phyloP scores from a whole-genome alignment of 2,329 filamentous ascomycete genomes.

The Xylaria sp. region DNA sequence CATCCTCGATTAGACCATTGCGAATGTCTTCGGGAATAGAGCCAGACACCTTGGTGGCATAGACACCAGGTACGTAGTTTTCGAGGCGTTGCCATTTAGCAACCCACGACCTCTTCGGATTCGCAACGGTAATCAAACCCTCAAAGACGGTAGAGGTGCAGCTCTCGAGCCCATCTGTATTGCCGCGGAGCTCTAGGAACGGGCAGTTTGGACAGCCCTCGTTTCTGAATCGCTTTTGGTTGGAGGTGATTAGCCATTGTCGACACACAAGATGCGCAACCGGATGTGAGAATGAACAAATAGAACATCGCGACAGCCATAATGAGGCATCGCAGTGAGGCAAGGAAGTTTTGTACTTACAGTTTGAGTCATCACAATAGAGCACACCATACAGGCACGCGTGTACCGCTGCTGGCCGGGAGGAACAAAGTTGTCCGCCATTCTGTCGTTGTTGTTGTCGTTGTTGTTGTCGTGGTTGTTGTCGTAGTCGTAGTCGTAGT shows the following conservation, averaged over 20 bases:
- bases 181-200: slow-evolving; percentile 83
- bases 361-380: slow-evolving; percentile 84
- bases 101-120: slow-evolving; percentile 90
- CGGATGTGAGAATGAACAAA: neutral
- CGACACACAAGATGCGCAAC: neutral
- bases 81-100: slow-evolving; percentile 96
- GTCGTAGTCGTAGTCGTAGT: too few species aligned
- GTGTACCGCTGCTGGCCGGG: slow-evolving; percentile 83
- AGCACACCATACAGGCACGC: slow-evolving; percentile 99
- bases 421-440: slow-evolving; percentile 72
- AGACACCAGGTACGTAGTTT: slow-evolving; percentile 86
- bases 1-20: slow-evolving; percentile 69
- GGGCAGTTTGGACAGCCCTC: slow-evolving; percentile 97
- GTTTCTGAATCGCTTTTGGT: slow-evolving; percentile 78
- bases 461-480: too few species aligned
- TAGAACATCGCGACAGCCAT: neutral
- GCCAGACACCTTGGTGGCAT: slow-evolving; percentile 94
- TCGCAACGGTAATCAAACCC: slow-evolving; percentile 84
- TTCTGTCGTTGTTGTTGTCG: slow-evolving; percentile 37
- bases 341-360: slow-evolving; percentile 57
- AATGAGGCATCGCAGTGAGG: neutral
- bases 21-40: slow-evolving; percentile 75
- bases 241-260: slow-evolving; percentile 4
- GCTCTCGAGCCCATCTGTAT: slow-evolving; percentile 83
- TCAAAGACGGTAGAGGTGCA: slow-evolving; percentile 98